A percentile compares a stretch with the other conserved stretches of the same genome.
Evolutionary conservation across 2,329 filamentous ascomycete genomes (phyloP).

Genomic region (Teratosphaeriaceae sp.): DNA sequence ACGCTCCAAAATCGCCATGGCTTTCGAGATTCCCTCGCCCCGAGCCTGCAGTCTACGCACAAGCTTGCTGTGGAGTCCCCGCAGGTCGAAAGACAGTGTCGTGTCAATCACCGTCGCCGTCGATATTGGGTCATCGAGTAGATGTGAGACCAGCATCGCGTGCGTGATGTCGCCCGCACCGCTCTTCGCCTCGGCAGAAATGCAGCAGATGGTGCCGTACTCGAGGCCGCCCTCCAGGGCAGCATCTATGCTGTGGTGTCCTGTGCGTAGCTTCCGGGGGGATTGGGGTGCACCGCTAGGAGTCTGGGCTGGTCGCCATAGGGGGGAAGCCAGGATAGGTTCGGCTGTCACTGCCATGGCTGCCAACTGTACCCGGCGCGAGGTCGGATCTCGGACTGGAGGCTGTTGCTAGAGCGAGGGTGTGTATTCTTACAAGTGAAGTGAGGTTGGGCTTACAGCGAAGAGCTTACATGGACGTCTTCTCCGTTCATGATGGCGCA

Average conservation of each 20-base stretch:
- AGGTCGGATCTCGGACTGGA: too few species aligned
- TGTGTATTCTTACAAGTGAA: too few species aligned
- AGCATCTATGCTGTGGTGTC: constrained; percentile 29
- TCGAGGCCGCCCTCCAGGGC: constrained; percentile 33
- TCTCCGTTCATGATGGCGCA: too few species aligned
- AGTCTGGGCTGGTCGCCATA: constrained; percentile 8
- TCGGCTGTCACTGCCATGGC: constrained; percentile 13
- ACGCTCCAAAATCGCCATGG: constrained; percentile 34
- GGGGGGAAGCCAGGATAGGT: constrained; percentile 17
- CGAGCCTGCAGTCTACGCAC: constrained; percentile 8
- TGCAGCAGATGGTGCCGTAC: constrained; percentile 29
- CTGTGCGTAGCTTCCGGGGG: constrained; percentile 16
- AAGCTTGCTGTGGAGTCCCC: constrained; percentile 29
- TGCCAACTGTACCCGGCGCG: too few species aligned
- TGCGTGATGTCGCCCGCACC: constrained; percentile 25
- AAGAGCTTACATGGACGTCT: too few species aligned
- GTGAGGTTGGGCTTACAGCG: too few species aligned
- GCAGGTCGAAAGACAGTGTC: constrained; percentile 40
- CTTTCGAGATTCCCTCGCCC: constrained; percentile 9
- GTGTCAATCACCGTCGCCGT: constrained; percentile 41
- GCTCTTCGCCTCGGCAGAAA: constrained; percentile 28
- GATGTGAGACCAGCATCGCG: constrained; percentile 32
- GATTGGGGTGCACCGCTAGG: not conserved
- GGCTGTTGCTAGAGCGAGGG: too few species aligned
- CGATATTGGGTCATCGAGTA: constrained; percentile 24